These are phyloP conservation scores for Kalaharituber pfeilii DNA, from an alignment of 2,329 filamentous ascomycete species.

Conservation along the genomic window DNA sequence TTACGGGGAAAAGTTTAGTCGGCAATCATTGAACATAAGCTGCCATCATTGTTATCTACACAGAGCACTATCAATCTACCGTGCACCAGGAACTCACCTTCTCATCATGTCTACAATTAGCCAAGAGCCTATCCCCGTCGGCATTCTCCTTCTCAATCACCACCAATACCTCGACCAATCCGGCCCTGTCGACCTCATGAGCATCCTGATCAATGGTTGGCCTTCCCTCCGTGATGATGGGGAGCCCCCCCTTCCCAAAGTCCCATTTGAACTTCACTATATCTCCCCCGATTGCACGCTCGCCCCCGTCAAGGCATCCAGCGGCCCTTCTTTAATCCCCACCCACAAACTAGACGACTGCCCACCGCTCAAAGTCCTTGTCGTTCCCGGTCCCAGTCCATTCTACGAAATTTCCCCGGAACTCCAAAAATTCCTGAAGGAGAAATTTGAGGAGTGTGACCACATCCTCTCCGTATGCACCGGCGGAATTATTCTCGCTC, in stretches of 20 bases:
- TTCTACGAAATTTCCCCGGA: neutral
- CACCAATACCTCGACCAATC: slow-evolving; percentile 11
- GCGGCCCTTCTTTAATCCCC: neutral
- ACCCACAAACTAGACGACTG: neutral
- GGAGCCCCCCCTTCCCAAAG: neutral
- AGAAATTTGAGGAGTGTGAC: neutral
- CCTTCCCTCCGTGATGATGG: no score
- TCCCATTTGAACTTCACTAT: neutral
- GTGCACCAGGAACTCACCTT: no score
- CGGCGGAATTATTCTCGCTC: no score
- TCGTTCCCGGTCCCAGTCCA: neutral
- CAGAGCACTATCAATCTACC: no score
- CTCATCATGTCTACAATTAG: no score
- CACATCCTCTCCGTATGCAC: neutral
- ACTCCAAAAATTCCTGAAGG: neutral
- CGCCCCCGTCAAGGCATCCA: neutral
- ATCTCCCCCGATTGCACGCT: neutral
- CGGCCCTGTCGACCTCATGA: slow-evolving; percentile 5
- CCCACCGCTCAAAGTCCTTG: neutral
- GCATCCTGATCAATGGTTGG: neutral
- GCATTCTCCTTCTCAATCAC: slow-evolving; percentile 4
- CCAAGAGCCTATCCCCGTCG: slow-evolving; percentile 3
- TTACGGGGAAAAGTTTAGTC: no score
- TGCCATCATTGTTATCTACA: no score
- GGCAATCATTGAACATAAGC: no score